Evolutionary conservation across 1,139 yeast genomes (phyloP).

Genomic region (Saccharomycopsis hybrid): DNA sequence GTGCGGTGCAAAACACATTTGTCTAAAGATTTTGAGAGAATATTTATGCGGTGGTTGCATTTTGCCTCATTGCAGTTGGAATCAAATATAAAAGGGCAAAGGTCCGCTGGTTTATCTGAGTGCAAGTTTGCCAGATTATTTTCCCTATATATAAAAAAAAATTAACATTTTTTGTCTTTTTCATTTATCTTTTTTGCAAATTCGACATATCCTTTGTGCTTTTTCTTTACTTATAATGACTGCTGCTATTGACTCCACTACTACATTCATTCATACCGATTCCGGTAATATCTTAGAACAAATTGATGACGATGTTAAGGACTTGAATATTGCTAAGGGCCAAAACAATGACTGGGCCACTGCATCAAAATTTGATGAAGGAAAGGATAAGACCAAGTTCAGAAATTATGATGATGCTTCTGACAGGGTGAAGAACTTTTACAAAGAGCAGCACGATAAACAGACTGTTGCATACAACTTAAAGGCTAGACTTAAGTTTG

Average conservation of each 20-base stretch:
- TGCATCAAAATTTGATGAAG: slow-evolving; percentile 23
- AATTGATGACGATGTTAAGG: slow-evolving; percentile 16
- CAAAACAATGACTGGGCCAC: slow-evolving; percentile 26
- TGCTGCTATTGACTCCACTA: slow-evolving; percentile 5
- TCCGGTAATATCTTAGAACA: slow-evolving; percentile 14
- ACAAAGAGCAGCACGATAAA: slow-evolving; percentile 60
- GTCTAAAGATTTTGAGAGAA: no score
- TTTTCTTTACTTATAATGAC: not conserved
- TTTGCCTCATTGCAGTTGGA: no score
- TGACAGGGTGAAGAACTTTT: slow-evolving; percentile 60
- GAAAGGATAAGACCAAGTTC: slow-evolving; percentile 34
- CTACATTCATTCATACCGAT: slow-evolving; percentile 13
- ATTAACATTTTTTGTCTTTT: no score
- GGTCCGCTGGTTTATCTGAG: no score
- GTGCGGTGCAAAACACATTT: no score
- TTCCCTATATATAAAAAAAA: no score
- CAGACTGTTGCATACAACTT: slow-evolving; percentile 71
- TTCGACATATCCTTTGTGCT: no score
- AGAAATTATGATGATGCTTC: slow-evolving; percentile 67
- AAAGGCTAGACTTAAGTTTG: slow-evolving; percentile 64
- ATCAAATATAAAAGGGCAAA: no score
- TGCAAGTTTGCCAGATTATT: no score
- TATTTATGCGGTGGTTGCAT: no score
- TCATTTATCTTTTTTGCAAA: no score
- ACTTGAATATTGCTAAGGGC: slow-evolving; percentile 12